Evolutionary conservation across 305 asterid genomes (phyloP), one percentile per base, ranked within the genome.

Genomic region (Lippia alba): DNA sequence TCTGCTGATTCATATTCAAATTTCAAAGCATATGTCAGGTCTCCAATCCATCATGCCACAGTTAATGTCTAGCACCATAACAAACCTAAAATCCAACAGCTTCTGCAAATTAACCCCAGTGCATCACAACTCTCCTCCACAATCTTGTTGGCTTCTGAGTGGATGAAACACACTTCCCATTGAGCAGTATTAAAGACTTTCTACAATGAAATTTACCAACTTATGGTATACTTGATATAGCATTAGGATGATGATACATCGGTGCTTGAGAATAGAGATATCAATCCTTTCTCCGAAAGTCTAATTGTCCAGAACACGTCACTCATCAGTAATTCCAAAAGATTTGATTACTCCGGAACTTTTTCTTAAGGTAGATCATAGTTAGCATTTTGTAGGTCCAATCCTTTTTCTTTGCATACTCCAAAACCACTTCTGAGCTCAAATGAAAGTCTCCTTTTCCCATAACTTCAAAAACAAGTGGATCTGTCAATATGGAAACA

Each of bases 401-500:
- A 46, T 49, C 70, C 59, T 69, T 78, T 50, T 73, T 76, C 70
- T 69, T 72, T 16, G 56, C 71, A 54, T 80, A 84, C 85, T 88
- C 97, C 71, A 88, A 3, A 59, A 82, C 62, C 14, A 82, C 78
- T 75, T 94, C 96, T 9, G 93, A 84, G 74, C 77, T 86, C 62
- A 76, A 85, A 78, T 91, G 97, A 50, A 91, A 94, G 75, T 88
- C 97, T 56, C 97, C 97, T 80, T 94, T 94, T 48, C 99, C 99
- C 89, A 88, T 81, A 53, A 66, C 97, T 81, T 85, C 92, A 56
- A 91, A 91, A 56, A 94, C 87, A 45, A 82, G 74, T 6, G 83
- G 82, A 81, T 91, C 97, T 9, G 97, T 94, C 76, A 56, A 68
- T 41, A 87, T 48, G 0, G 62, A 54, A 80, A 84, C 94, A 34